phyloP scores from a whole-genome alignment of 2,329 filamentous ascomycete genomes.

The Fusarium sp. region DNA sequence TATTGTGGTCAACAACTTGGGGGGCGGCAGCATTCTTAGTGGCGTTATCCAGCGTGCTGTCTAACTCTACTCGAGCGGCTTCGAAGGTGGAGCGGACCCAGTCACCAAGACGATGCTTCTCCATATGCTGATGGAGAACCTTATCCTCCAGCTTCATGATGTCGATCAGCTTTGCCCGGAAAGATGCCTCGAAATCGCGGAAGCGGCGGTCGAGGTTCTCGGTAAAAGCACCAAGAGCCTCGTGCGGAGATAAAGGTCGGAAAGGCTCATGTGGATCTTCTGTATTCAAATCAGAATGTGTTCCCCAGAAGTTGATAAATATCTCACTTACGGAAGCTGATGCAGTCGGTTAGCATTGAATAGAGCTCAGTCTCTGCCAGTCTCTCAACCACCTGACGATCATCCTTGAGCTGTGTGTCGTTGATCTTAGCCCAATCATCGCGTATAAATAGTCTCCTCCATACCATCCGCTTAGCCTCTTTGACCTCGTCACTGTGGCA shows the following conservation, averaged over 20 bases:
- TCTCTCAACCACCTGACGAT: conserved; percentile 70
- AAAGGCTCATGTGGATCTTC: conserved; percentile 56
- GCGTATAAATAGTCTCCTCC: conserved; percentile 84
- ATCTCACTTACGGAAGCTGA: conserved; percentile 68
- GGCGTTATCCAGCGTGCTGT: conserved; percentile 46
- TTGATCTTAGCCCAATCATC: conserved; percentile 88
- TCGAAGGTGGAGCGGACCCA: conserved; percentile 64
- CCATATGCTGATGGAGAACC: conserved; percentile 69
- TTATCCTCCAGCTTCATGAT: conserved; percentile 80
- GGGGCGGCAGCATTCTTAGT: conserved; percentile 32
- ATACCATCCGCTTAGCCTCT: conserved; percentile 72
- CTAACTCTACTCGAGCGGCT: conserved; percentile 49
- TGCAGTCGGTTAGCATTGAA: conserved; percentile 70
- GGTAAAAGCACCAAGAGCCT: conserved; percentile 68
- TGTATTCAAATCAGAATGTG: conserved; percentile 46
- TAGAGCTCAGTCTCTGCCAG: conserved; percentile 75
- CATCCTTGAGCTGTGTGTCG: conserved; percentile 77
- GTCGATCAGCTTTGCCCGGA: conserved; percentile 72
- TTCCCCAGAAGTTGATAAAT: neutral
- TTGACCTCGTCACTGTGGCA: conserved; percentile 65
- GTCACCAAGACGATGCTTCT: conserved; percentile 73
- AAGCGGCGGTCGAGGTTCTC: conserved; percentile 70
- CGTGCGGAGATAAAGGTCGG: conserved; percentile 59
- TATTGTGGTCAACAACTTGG: conserved; percentile 1
- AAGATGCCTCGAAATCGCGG: conserved; percentile 67